These are phyloP conservation scores for Phytophthora citrophthora DNA, from an alignment of 352 stramenopile genomes.

Conservation along the genomic window DNA sequence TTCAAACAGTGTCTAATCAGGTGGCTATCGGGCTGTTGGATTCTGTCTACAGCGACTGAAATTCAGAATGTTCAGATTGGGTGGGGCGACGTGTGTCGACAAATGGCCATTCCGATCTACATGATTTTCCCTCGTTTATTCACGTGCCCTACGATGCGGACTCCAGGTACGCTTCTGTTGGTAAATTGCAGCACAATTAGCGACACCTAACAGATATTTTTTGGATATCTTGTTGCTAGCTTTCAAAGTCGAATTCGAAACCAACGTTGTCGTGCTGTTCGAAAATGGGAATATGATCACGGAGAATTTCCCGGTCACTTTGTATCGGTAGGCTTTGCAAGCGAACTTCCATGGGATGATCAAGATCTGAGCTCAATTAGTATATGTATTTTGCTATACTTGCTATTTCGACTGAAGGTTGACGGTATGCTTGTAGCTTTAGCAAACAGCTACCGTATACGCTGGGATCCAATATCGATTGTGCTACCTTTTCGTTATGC, in stretches of 20 bases:
- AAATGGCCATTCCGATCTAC: slow-evolving; percentile 94
- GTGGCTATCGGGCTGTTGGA: background rate
- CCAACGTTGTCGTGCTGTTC: slow-evolving; percentile 93
- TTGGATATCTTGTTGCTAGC: slow-evolving; percentile 32
- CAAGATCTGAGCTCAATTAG: too few species aligned
- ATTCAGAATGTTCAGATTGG: slow-evolving; percentile 95
- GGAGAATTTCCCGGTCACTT: slow-evolving; percentile 88
- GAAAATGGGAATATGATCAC: slow-evolving; percentile 93
- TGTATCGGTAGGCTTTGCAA: slow-evolving; percentile 62
- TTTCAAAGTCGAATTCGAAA: slow-evolving; percentile 94
- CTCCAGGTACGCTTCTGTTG: slow-evolving; percentile 44
- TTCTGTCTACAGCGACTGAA: slow-evolving; percentile 78
- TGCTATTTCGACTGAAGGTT: too few species aligned
- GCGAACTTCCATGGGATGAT: too few species aligned
- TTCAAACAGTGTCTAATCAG: background rate
- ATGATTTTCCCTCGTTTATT: slow-evolving; percentile 95
- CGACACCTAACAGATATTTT: background rate
- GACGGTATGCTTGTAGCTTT: background rate
- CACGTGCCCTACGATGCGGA: slow-evolving; percentile 92
- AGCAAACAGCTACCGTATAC: too few species aligned
- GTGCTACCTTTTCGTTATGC: too few species aligned
- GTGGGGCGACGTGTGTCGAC: slow-evolving; percentile 88
- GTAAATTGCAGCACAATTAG: background rate
- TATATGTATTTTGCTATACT: too few species aligned
- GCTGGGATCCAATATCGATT: too few species aligned